Conservation (phyloP, 2,329 filamentous ascomycete species). For the Gnomoniopsis sp. region DNA sequence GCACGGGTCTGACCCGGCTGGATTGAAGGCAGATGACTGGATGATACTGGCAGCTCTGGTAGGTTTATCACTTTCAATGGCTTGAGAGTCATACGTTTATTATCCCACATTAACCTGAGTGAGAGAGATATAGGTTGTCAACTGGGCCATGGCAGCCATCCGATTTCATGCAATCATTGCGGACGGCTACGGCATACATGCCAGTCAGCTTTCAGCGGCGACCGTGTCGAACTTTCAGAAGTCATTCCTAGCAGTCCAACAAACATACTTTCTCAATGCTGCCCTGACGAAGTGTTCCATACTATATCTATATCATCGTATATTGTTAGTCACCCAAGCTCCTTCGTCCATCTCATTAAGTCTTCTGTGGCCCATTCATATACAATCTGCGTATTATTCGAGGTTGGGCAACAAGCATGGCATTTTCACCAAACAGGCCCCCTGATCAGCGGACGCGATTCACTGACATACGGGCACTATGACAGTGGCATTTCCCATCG, state of each 20-base stretch:
- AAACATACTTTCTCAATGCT: slow-evolving; percentile 2
- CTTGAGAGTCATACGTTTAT: background rate
- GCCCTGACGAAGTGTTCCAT: slow-evolving; percentile 1
- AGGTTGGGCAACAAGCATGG: too few species aligned
- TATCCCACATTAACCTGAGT: background rate
- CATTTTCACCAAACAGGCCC: too few species aligned
- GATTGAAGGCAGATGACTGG: slow-evolving; percentile 2
- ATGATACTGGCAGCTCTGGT: slow-evolving; percentile 2
- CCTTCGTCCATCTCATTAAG: background rate
- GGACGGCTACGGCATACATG: background rate
- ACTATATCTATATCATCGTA: background rate
- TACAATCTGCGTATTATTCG: too few species aligned
- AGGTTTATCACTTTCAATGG: background rate
- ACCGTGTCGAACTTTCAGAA: slow-evolving; percentile 1
- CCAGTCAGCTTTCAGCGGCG: background rate
- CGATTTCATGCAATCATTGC: background rate
- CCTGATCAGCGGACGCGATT: too few species aligned
- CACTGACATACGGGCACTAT: background rate
- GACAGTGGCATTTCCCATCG: background rate
- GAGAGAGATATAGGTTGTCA: background rate
- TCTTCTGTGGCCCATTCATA: too few species aligned
- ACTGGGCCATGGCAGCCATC: slow-evolving; percentile 5
- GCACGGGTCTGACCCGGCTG: background rate
- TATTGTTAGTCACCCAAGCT: background rate
- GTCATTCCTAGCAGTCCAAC: slow-evolving; percentile 4